A percentile compares a stretch with the other conserved stretches of the same genome.
phyloP scores from a whole-genome alignment of 2,329 filamentous ascomycete genomes.

The Xylariales sp. region DNA sequence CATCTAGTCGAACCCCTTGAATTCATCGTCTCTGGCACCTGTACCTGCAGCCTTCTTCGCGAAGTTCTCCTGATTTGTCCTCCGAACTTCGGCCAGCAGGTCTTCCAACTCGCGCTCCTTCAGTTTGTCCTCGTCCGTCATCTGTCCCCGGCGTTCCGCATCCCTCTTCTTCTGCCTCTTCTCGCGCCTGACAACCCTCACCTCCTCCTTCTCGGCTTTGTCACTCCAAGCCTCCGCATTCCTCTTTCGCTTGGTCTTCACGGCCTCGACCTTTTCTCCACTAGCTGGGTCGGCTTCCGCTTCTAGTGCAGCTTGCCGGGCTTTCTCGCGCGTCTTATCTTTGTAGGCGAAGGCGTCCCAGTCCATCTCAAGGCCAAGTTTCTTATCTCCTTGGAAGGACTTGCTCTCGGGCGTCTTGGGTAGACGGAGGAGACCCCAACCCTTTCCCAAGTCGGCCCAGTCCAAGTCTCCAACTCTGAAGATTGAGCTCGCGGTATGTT shows the following conservation, averaged over 20 bases:
- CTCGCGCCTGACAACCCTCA: constrained; percentile 57
- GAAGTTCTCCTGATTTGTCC: constrained; percentile 45
- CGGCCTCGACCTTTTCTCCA: constrained; percentile 30
- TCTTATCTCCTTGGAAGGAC: constrained; percentile 64
- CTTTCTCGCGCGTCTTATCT: constrained; percentile 66
- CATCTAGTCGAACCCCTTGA: constrained; percentile 57
- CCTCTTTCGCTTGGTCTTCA: constrained; percentile 49
- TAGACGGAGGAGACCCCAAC: constrained; percentile 81
- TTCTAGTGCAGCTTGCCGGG: constrained; percentile 53
- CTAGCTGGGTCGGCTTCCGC: constrained; percentile 26
- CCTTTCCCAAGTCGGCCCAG: constrained; percentile 75
- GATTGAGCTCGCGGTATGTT: constrained; percentile 86
- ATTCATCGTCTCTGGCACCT: constrained; percentile 40
- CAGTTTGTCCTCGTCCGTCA: constrained; percentile 67
- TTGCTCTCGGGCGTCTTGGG: constrained; percentile 92
- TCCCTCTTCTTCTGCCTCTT: constrained; percentile 62
- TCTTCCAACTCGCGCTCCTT: constrained; percentile 59
- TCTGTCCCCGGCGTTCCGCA: constrained; percentile 54
- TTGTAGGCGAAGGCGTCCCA: constrained; percentile 66
- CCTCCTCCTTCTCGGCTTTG: constrained; percentile 62
- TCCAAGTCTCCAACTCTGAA: constrained; percentile 79
- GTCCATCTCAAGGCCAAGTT: constrained; percentile 58
- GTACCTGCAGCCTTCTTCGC: constrained; percentile 22
- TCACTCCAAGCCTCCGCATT: constrained; percentile 69
- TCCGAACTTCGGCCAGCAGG: constrained; percentile 61